Evolutionary conservation across 805 yeast genomes (phyloP), one percentile per base, ranked within the genome.

Genomic region (Nakazawaea molendinolei): DNA sequence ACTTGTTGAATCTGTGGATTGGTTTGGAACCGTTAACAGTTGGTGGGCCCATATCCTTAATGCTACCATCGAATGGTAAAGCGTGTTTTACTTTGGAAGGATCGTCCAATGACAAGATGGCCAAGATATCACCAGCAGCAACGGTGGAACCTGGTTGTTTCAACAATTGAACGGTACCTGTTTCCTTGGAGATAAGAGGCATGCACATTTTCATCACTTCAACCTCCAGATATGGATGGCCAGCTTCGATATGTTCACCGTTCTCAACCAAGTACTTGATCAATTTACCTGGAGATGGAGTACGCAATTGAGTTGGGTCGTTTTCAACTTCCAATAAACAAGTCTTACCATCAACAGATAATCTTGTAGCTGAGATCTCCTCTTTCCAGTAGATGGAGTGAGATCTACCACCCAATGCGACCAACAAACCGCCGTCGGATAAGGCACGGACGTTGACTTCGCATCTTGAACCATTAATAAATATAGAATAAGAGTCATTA

Each of bases 181-280:
- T 82, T 60, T 90, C 98, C 60, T 79, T 86, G 15, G 97, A 90
- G 53, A 89, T 67, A 51, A 92, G 72, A 34, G 98, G 97, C 97
- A 92, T 92, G 63, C 89, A 87, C 98, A 92, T 92, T 64, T 92
- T 92, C 99, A 92, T 92, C 48, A 92, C 98, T 66, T 92, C 99
- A 40, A 92, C 96, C 66, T 92, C 98, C 28, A 98, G 98, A 54
- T 76, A 94, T 31, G 97, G 79, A 64, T 90, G 95, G 43, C 97
- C 97, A 42, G 92, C 78, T 35, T 61, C 63, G 50, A 92, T 74
- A 53, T 90, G 97, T 45, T 90, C 98, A 48, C 98, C 98, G 50
- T 80, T 82, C 55, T 94, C 97, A 43, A 92, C 95, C 48, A 92
- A 68, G 58, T 79, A 92, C 57, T 86, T 86, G 44, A 90, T 95